Evolutionary conservation across 1,284 basidiomycete genomes (phyloP), one percentile per base, ranked within the genome.

Genomic region (Cystobasidium slooffiae): DNA sequence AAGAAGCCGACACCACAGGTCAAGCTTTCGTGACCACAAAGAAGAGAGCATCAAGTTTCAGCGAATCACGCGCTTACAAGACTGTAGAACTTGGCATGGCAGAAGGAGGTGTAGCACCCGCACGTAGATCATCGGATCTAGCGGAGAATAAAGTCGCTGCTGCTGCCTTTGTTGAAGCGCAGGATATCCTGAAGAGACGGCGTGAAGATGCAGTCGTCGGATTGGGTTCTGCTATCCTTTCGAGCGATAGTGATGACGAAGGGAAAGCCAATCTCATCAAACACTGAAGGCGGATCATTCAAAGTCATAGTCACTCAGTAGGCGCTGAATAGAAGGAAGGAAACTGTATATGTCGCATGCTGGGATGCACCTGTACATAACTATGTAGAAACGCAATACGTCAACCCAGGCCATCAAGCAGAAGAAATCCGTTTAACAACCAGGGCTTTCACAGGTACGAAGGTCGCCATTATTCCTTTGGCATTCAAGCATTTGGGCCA

Each of bases 121-220:
- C 46, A 51, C 65, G 67, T 41, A 20, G 39, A 55, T 56, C 76
- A 8, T 75, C 78, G 1, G 76, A 75, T n/a, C 74, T 78, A 6
- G 75, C 78, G 1, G 79, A 80, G 12, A 77, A 76, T 49, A 79
- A 80, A 24, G 72, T 78, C 1, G 55, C 77, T 10, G 77, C 80
- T 67, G 59, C 67, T 16, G 76, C 78, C 7, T 79, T 83, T 44
- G 80, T 83, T 14, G 80, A 81, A 37, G 81, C 82, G 37, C 79
- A 78, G 39, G 77, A 76, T 16, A 52, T 83, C 55, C 68, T 83
- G 58, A 75, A 78, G 31, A 74, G 82, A 37, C 74, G 82, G 31
- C 75, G 81, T 41, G 81, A 82, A 39, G 82, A 83, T 31, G 80
- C 80, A 22, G 75, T 82, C 0, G 73, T 41, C 51, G 79, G 79